phyloP scores from a whole-genome alignment of 768 basidiomycete species.

The Arthromyces matolae region DNA sequence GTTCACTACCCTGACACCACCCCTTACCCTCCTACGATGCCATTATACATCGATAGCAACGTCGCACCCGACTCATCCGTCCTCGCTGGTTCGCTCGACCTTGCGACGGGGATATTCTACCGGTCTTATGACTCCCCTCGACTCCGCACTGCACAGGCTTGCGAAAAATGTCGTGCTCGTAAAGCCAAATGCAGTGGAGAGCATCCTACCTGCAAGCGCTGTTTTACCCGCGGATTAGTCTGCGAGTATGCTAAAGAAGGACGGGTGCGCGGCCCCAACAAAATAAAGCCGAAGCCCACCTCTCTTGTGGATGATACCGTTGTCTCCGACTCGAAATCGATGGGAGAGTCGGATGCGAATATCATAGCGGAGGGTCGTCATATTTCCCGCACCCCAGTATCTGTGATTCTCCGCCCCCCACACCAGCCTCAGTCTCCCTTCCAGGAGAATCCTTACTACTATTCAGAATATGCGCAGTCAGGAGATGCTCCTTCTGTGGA shows the following conservation, averaged over 20 bases:
- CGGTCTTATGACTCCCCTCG: conserved; percentile 61
- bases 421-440: too few species aligned
- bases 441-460: too few species aligned
- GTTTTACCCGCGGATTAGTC: conserved; percentile 48
- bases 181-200: conserved; percentile 82
- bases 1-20: neutral
- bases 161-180: conserved; percentile 67
- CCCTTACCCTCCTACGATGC: neutral
- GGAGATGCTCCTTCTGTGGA: too few species aligned
- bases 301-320: too few species aligned
- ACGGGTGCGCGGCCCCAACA: conserved; percentile 59
- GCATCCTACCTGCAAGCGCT: conserved; percentile 66
- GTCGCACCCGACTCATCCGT: conserved; percentile 16
- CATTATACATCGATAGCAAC: neutral
- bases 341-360: too few species aligned
- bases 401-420: too few species aligned
- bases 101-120: conserved; percentile 63
- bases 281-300: conserved; percentile 36
- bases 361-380: too few species aligned
- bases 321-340: too few species aligned
- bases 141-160: conserved; percentile 68
- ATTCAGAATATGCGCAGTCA: too few species aligned
- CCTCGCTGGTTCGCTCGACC: conserved; percentile 61
- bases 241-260: conserved; percentile 72
- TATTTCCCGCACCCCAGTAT: too few species aligned